A percentile compares a stretch with the other conserved stretches of the same genome.
Conservation (phyloP, 2,329 filamentous ascomycete species). For the Penicillium sp. region DNA sequence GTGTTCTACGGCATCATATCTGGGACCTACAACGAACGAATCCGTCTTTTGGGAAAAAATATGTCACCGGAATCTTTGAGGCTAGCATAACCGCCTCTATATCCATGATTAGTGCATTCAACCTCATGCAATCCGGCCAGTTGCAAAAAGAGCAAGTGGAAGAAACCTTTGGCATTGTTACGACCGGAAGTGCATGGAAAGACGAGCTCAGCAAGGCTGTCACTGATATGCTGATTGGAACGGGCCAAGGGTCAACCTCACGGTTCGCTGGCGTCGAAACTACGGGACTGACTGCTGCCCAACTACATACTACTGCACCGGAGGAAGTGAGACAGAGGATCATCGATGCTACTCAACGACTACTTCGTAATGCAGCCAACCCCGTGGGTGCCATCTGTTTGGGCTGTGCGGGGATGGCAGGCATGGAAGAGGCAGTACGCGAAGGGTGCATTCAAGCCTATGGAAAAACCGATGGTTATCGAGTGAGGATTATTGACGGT, state of each 20-base stretch:
- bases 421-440: slow-evolving; percentile 70
- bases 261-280: slow-evolving; percentile 75
- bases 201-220: slow-evolving; percentile 63
- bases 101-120: slow-evolving; percentile 46
- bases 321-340: slow-evolving; percentile 62
- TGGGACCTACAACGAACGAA: slow-evolving; percentile 17
- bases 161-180: slow-evolving; percentile 73
- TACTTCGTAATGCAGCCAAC: slow-evolving; percentile 49
- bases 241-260: slow-evolving; percentile 28
- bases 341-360: slow-evolving; percentile 60
- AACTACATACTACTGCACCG: slow-evolving; percentile 65
- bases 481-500: slow-evolving; percentile 71
- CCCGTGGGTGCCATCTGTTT: slow-evolving; percentile 66
- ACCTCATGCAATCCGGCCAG: slow-evolving; percentile 19
- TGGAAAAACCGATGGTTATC: slow-evolving; percentile 53
- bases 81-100: slow-evolving; percentile 64
- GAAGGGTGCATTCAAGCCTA: slow-evolving; percentile 60
- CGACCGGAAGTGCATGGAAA: slow-evolving; percentile 81
- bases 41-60: slow-evolving; percentile 36
- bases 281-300: slow-evolving; percentile 71
- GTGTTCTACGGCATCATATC: slow-evolving; percentile 49
- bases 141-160: slow-evolving; percentile 37
- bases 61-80: slow-evolving; percentile 81
- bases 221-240: slow-evolving; percentile 54
- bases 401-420: slow-evolving; percentile 88